Conservation (phyloP, 495 filamentous ascomycete species). For the Hypoxylon trugodes region DNA sequence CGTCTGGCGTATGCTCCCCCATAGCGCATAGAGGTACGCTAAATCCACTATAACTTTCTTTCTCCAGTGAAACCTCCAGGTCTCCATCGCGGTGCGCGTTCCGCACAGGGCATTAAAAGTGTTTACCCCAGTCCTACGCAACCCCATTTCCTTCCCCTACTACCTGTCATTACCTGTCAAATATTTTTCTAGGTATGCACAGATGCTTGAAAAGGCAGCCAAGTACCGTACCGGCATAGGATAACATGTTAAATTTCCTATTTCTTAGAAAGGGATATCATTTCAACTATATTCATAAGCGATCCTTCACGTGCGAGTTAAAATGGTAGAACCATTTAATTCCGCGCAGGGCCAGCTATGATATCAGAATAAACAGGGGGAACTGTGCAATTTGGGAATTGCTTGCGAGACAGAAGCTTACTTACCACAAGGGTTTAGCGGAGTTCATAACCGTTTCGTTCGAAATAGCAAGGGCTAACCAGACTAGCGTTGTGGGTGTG, state of each 20-base stretch:
- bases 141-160: too few species aligned
- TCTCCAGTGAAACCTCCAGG: too few species aligned
- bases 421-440: conserved; percentile 22
- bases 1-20: too few species aligned
- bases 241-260: too few species aligned
- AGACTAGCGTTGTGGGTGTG: conserved; percentile 10
- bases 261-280: not conserved
- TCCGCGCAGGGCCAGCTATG: conserved; percentile 10
- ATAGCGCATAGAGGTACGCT: too few species aligned
- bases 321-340: conserved; percentile 1
- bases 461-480: conserved; percentile 19
- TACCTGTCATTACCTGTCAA: too few species aligned
- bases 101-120: not conserved
- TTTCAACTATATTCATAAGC: not conserved
- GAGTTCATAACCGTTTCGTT: conserved; percentile 22
- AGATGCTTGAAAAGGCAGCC: too few species aligned
- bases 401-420: conserved; percentile 28
- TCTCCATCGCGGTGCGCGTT: not conserved
- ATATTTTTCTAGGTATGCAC: too few species aligned
- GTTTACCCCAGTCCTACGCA: too few species aligned
- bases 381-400: conserved; percentile 28
- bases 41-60: too few species aligned
- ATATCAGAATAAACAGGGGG: conserved; percentile 24
- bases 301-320: not conserved
- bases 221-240: too few species aligned